These are phyloP conservation scores for Aspergillus hancockii DNA, from an alignment of 495 filamentous ascomycete genomes.

Conservation along the genomic window DNA sequence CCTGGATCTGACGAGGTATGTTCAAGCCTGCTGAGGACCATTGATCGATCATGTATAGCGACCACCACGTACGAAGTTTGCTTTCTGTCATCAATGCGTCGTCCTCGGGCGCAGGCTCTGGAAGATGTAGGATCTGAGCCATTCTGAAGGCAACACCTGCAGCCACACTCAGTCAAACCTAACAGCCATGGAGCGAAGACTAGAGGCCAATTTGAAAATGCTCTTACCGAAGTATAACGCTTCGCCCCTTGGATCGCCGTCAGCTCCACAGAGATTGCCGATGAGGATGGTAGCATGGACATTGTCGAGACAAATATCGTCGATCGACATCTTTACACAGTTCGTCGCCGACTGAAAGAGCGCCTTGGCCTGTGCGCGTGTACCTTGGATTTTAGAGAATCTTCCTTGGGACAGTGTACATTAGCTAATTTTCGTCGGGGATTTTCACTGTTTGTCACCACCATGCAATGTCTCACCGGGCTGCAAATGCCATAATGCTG, in stretches of 20 bases:
- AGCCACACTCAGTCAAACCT: neutral
- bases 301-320: slow-evolving; percentile 18
- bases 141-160: slow-evolving; percentile 25
- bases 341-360: slow-evolving; percentile 19
- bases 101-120: slow-evolving; percentile 11
- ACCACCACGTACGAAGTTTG: slow-evolving; percentile 28
- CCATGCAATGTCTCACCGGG: neutral
- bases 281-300: slow-evolving; percentile 24
- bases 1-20: slow-evolving; percentile 20
- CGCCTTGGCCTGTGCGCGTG: slow-evolving; percentile 6
- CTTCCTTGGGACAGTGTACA: neutral
- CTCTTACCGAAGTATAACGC: slow-evolving; percentile 22
- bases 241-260: slow-evolving; percentile 18
- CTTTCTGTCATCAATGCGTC: slow-evolving; percentile 22
- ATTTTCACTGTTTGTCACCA: neutral
- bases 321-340: slow-evolving; percentile 15
- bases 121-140: slow-evolving; percentile 24
- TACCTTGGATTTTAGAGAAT: slow-evolving; percentile 2
- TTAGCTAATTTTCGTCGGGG: neutral
- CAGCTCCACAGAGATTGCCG: slow-evolving; percentile 23
- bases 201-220: neutral
- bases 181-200: neutral
- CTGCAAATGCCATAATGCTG: neutral
- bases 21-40: slow-evolving; percentile 27
- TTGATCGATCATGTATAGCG: slow-evolving; percentile 29